These are phyloP conservation scores for Drosera capensis DNA, from an alignment of 148 eudicot genomes.

Conservation along the genomic window DNA sequence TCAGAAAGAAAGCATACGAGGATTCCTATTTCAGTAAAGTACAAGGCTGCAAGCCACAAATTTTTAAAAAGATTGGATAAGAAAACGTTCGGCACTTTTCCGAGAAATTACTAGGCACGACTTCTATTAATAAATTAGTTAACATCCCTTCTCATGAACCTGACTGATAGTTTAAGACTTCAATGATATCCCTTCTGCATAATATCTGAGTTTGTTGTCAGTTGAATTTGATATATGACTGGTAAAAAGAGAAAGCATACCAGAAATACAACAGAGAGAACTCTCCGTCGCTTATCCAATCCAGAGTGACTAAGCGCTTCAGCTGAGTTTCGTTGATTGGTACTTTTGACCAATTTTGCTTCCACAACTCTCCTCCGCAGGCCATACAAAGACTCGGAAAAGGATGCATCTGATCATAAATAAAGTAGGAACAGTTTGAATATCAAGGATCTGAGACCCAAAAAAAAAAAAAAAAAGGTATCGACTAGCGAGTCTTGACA, in stretches of 20 bases:
- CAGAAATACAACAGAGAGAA: constrained; percentile 91
- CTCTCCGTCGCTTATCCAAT: constrained; percentile 59
- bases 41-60: not conserved
- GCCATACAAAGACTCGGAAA: constrained; percentile 88
- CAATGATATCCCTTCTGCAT: no score
- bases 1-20: constrained; percentile 17
- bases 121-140: no score
- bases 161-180: no score
- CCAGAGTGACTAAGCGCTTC: constrained; percentile 48
- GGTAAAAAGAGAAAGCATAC: no score
- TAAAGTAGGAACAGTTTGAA: constrained; percentile 5
- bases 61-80: no score
- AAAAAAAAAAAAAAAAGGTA: not conserved
- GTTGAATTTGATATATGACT: no score
- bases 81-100: no score
- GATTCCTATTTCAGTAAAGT: constrained; percentile 2
- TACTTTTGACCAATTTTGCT: constrained; percentile 34
- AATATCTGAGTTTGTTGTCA: no score
- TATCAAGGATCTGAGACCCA: constrained; percentile 4
- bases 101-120: no score
- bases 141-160: no score
- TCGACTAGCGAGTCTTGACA: no score
- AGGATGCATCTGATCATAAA: constrained; percentile 67
- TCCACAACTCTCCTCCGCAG: constrained; percentile 74
- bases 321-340: constrained; percentile 19